Conservation (phyloP, 805 yeast genomes). For the Nematodospora valgi region DNA sequence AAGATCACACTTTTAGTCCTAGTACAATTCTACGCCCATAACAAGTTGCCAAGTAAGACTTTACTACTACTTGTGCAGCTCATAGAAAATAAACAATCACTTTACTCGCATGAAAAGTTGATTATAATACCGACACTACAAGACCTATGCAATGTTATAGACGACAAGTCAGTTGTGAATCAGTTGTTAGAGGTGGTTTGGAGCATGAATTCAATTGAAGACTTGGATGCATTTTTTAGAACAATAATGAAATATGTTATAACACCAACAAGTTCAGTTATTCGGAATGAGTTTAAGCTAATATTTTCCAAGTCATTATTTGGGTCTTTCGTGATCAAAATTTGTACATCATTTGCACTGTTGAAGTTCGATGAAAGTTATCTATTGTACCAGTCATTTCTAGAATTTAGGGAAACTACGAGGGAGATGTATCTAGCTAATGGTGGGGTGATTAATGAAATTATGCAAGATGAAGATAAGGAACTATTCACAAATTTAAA, state of each 20-base stretch:
- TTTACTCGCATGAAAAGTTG: constrained; percentile 16
- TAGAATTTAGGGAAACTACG: constrained; percentile 28
- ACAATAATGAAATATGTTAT: not conserved
- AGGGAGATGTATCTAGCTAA: constrained; percentile 15
- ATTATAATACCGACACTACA: constrained; percentile 30
- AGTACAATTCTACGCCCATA: constrained; percentile 20
- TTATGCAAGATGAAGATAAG: constrained; percentile 9
- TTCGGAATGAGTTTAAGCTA: not conserved
- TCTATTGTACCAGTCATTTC: constrained; percentile 31
- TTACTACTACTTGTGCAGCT: constrained; percentile 41
- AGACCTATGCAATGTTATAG: constrained; percentile 23
- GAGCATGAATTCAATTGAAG: constrained; percentile 48
- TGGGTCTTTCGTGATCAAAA: constrained; percentile 30
- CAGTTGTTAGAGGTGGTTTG: constrained; percentile 39
- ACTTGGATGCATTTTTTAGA: constrained; percentile 26
- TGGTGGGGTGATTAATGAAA: constrained; percentile 9
- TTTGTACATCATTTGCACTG: constrained; percentile 29
- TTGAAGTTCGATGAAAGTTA: constrained; percentile 37
- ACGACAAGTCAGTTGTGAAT: constrained; percentile 14
- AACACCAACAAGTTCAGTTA: not conserved
- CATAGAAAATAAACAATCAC: constrained; percentile 24
- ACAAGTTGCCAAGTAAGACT: constrained; percentile 21
- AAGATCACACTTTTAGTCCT: constrained; percentile 50
- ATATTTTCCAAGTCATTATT: constrained; percentile 21
- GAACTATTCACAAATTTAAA: constrained; percentile 15